Percentiles rank a stretch among this genome's conserved stretches.
phyloP scores from a whole-genome alignment of 1,139 yeast genomes.

The Nakaseomyces glabratus region DNA sequence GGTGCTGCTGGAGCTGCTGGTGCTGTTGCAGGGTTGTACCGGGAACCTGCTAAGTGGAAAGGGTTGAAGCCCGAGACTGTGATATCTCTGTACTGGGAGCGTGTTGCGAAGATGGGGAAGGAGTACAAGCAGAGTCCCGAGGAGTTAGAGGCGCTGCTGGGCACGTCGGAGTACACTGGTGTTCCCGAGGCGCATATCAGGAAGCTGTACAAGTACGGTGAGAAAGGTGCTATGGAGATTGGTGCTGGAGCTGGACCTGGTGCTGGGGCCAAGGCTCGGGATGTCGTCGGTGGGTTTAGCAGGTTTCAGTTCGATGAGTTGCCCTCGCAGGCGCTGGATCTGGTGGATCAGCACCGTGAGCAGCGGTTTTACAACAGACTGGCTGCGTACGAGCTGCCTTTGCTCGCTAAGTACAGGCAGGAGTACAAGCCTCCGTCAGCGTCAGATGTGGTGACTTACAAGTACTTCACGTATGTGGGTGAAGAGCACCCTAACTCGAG shows the following conservation, averaged over 20 bases:
- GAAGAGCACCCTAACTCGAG: conserved; percentile 65
- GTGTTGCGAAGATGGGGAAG: conserved; percentile 49
- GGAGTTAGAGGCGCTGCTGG: conserved; percentile 39
- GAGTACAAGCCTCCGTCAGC: conserved; percentile 38
- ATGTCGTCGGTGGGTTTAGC: conserved; percentile 25
- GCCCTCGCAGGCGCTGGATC: conserved; percentile 51
- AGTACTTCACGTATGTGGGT: conserved; percentile 65
- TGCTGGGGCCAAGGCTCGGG: conserved; percentile 26
- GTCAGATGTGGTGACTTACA: conserved; percentile 53
- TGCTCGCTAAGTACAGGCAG: conserved; percentile 65
- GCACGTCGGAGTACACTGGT: conserved; percentile 35
- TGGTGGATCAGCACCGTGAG: conserved; percentile 53
- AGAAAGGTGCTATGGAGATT: conserved; percentile 30
- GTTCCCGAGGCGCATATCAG: conserved; percentile 29
- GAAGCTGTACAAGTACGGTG: conserved; percentile 34
- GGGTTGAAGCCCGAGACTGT: conserved; percentile 58
- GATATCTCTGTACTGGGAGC: conserved; percentile 49
- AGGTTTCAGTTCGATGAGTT: conserved; percentile 48
- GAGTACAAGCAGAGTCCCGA: conserved; percentile 45
- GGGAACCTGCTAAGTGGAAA: conserved; percentile 57
- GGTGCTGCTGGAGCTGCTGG: conserved; percentile 7
- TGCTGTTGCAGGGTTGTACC: conserved; percentile 15
- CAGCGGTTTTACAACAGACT: conserved; percentile 62
- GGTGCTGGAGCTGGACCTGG: conserved; percentile 11
- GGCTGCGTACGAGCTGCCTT: conserved; percentile 89